Evolutionary conservation across 2,329 filamentous ascomycete genomes (phyloP).

Genomic region (Fusarium chaquense): DNA sequence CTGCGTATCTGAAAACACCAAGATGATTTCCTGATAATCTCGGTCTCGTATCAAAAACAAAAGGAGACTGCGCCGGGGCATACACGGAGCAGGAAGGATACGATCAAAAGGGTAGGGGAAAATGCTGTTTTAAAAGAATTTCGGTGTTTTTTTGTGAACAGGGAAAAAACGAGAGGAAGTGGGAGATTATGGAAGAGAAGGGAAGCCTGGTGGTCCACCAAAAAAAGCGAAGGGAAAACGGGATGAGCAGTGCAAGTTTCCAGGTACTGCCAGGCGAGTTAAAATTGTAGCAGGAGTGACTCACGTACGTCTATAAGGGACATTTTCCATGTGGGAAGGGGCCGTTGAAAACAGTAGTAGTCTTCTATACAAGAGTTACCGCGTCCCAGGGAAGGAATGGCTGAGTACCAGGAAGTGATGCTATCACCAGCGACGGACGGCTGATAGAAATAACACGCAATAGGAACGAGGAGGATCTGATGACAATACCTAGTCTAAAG

Average conservation of each 20-base stretch:
- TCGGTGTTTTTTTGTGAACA: neutral
- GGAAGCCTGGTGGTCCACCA: neutral
- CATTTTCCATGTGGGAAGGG: neutral
- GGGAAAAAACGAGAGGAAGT: neutral
- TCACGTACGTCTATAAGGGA: neutral
- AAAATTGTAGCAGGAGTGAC: neutral
- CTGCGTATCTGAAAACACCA: neutral
- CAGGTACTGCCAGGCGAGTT: neutral
- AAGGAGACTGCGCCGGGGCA: neutral
- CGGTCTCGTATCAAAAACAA: neutral
- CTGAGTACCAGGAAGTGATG: neutral
- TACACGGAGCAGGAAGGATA: neutral
- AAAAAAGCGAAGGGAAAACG: neutral
- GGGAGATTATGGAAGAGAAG: neutral
- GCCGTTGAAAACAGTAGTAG: neutral
- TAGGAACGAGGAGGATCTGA: neutral
- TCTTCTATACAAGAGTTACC: neutral
- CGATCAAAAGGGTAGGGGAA: conserved; percentile 9
- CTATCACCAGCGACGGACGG: conserved; percentile 15
- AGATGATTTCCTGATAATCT: neutral
- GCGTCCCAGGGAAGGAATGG: neutral
- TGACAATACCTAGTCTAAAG: neutral
- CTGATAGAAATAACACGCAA: neutral
- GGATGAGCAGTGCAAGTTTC: conserved; percentile 1
- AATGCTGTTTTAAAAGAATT: neutral